Conservation (phyloP, 2,329 filamentous ascomycete genomes). For the Cytospora piceicola region DNA sequence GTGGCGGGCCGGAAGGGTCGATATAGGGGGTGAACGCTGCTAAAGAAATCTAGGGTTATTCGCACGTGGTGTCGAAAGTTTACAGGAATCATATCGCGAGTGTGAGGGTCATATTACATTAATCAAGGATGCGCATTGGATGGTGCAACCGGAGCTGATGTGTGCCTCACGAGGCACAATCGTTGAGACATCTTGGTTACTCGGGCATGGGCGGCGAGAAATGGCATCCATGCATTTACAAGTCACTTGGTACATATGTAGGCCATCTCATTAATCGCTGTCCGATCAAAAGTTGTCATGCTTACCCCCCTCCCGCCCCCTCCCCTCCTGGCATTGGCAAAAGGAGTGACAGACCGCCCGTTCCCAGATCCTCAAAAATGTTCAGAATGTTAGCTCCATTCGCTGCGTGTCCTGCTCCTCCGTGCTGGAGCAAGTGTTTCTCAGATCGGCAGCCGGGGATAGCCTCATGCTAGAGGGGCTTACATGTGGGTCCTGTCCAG, state of each 20-base stretch:
- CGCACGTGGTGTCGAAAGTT: too few relatives aligned
- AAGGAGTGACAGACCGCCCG: background rate
- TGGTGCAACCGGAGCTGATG: background rate
- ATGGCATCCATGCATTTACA: background rate
- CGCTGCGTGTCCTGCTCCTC: background rate
- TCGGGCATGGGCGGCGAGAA: background rate
- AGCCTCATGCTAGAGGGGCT: background rate
- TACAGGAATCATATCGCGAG: too few relatives aligned
- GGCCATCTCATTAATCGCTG: background rate
- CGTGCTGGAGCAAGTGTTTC: background rate
- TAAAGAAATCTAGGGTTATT: background rate
- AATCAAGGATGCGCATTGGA: background rate
- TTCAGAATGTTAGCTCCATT: background rate
- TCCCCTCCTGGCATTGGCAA: background rate
- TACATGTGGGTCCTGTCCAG: background rate
- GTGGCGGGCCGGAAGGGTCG: background rate
- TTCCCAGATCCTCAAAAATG: background rate
- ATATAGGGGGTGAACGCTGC: background rate
- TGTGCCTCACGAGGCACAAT: background rate
- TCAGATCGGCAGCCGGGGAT: background rate
- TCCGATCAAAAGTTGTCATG: too few relatives aligned
- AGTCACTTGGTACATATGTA: too few relatives aligned
- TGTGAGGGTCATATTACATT: too few relatives aligned
- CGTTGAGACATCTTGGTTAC: background rate
- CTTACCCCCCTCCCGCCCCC: background rate